Base-by-base conservation (phyloP, 352 stramenopile genomes). In the Globisporangium cystogenes region DNA sequence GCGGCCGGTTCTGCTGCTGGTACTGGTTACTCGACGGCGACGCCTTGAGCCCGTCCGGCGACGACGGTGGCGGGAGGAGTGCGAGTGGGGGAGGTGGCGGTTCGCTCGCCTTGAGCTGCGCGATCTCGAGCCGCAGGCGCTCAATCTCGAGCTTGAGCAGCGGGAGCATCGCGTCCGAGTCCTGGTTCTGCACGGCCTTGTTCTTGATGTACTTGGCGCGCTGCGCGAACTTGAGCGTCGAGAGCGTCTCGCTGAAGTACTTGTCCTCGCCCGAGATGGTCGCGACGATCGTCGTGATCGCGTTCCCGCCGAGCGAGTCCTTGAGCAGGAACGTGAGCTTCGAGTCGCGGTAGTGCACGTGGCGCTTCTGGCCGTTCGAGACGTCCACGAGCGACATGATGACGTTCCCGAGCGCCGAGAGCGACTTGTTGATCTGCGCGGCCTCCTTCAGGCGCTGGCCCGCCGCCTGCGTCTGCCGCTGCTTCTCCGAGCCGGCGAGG, bases 181-280 rank as follows among this genome's bases (percentile, higher is more conserved):
- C 84, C 45, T 95, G 76, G 50, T 93, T 93, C 60, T 91, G 76
- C n/a, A 91, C 69, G 10, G 82, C 82, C 27, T 90, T 89, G 65
- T 91, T 95, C 59, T 95, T 92, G 60, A 95, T 94, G 51, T 81
- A 93, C 59, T 93, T 96, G 18, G 85, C 87, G 12, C 87, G 81
- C 36, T 94, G 80, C 12, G 84, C 86, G 62, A 95, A 96, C 53
- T 92, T 90, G 15, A 96, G 60, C 14, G 87, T 95, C 18, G 83
- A 93, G 4, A 96, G 27, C 29, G 87, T 95, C 62, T 96, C 87
- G 1, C 68, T 78, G 42, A 92, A 90, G 51, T 86, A 96, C 39
- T 89, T 88, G 15, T 92, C 84, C 42, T 92, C 75, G 0, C 80
- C 72, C 6, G 82, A 81, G 35, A 92, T 86, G 0, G 83, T 93